A percentile compares a stretch with the other conserved stretches of the same genome.
Evolutionary conservation across 1,284 basidiomycete genomes (phyloP).

Genomic region (Ganoderma sinense): DNA sequence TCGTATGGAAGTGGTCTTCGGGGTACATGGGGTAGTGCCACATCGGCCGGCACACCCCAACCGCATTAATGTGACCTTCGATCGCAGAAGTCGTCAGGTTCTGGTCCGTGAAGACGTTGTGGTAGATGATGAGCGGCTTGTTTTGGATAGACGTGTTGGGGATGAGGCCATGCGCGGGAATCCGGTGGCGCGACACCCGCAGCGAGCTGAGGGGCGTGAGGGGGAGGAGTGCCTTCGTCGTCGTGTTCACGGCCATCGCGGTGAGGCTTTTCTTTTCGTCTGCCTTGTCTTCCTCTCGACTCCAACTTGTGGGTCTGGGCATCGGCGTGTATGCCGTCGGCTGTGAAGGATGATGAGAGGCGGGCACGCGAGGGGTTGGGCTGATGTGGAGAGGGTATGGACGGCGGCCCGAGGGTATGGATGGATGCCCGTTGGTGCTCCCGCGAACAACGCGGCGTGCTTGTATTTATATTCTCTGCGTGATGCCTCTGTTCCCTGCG

Average conservation of each 20-base stretch:
- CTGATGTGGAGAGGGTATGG: neutral
- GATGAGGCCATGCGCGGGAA: constrained; percentile 34
- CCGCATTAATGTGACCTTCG: constrained; percentile 41
- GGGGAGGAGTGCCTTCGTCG: constrained; percentile 22
- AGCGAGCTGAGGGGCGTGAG: constrained; percentile 35
- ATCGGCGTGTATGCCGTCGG: neutral
- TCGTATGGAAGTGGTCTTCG: constrained; percentile 52
- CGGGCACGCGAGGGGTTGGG: neutral
- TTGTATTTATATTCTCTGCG: constrained; percentile 1
- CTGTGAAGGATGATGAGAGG: neutral
- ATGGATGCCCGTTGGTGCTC: neutral
- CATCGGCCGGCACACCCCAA: constrained; percentile 45
- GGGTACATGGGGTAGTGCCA: constrained; percentile 53
- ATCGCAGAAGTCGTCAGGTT: constrained; percentile 31
- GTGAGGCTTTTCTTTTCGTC: neutral
- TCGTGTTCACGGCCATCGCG: constrained; percentile 2
- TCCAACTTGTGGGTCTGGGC: neutral
- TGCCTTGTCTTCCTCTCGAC: neutral
- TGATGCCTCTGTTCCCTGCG: neutral
- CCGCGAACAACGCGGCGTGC: neutral
- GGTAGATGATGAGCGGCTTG: constrained; percentile 40
- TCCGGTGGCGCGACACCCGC: constrained; percentile 34
- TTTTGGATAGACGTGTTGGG: constrained; percentile 40
- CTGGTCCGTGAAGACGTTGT: constrained; percentile 32
- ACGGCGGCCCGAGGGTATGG: neutral